Evolutionary conservation across 176 grass and related monocot species (phyloP).

Genomic region (Panicum miliaceum): DNA sequence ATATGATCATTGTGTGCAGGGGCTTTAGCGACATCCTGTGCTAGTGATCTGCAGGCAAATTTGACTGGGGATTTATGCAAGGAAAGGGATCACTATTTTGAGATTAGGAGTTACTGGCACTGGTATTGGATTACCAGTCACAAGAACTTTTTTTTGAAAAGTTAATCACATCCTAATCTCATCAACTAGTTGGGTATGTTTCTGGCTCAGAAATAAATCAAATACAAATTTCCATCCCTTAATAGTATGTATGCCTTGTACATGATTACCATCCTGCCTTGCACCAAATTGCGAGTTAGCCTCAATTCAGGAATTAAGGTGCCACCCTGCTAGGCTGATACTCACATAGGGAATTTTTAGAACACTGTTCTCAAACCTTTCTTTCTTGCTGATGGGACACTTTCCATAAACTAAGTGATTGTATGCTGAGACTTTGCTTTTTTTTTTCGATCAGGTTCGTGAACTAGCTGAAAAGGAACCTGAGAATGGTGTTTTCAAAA

Average conservation of each 20-base stretch:
- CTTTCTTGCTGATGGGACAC: background rate
- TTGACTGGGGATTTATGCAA: background rate
- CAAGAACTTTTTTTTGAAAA: background rate
- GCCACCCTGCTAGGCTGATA: background rate
- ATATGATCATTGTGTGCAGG: background rate
- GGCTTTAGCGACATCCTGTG: constrained; percentile 3
- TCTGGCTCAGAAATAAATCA: background rate
- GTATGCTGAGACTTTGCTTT: constrained; percentile 30
- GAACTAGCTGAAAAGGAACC: constrained; percentile 97
- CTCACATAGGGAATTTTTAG: background rate
- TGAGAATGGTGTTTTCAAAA: constrained; percentile 96
- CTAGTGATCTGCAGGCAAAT: background rate
- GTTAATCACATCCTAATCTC: background rate
- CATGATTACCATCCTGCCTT: background rate
- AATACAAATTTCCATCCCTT: background rate
- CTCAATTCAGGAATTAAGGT: background rate
- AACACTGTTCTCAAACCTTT: constrained; percentile 25
- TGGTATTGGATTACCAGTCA: background rate
- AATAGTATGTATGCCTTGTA: background rate
- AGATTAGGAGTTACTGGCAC: background rate
- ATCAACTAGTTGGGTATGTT: background rate
- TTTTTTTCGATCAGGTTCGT: constrained; percentile 50
- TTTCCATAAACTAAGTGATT: constrained; percentile 16
- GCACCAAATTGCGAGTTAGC: background rate
- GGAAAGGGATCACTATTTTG: background rate